Conservation (phyloP, 2,329 filamentous ascomycete genomes). For the Tolypocladium ophioglossoides region DNA sequence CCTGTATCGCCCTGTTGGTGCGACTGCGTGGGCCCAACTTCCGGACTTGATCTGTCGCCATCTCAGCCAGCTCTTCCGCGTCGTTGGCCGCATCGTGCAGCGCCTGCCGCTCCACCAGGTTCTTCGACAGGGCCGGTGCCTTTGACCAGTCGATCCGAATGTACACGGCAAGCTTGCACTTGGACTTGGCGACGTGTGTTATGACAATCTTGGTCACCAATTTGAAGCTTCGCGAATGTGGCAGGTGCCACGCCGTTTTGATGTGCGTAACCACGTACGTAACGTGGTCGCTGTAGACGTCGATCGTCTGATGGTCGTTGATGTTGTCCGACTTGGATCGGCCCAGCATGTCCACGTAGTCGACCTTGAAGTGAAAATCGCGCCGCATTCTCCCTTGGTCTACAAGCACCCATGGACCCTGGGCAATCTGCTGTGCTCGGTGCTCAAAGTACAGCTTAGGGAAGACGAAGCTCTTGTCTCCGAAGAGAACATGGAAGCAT, state of each 20-base stretch:
- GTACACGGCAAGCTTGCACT: constrained; percentile 83
- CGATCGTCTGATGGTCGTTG: constrained; percentile 76
- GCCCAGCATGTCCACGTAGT: constrained; percentile 55
- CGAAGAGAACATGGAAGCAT: constrained; percentile 92
- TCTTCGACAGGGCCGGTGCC: constrained; percentile 48
- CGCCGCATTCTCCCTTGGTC: constrained; percentile 64
- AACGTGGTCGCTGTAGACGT: constrained; percentile 67
- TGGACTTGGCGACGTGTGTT: constrained; percentile 84
- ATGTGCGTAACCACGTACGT: constrained; percentile 54
- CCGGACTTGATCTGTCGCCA: constrained; percentile 67
- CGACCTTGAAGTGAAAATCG: constrained; percentile 71
- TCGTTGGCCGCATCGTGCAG: constrained; percentile 64
- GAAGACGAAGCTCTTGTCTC: constrained; percentile 91
- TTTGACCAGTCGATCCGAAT: constrained; percentile 80
- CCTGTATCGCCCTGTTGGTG: constrained; percentile 67
- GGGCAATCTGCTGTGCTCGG: constrained; percentile 66
- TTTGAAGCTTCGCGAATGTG: constrained; percentile 67
- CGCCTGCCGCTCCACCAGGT: constrained; percentile 58
- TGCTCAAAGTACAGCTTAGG: constrained; percentile 82
- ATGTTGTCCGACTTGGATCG: constrained; percentile 51
- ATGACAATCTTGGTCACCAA: constrained; percentile 87
- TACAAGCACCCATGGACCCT: constrained; percentile 70
- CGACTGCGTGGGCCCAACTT: constrained; percentile 63
- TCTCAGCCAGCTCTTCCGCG: constrained; percentile 63
- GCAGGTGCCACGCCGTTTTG: constrained; percentile 72